These are phyloP conservation scores for Gossypium sturtianum DNA, from an alignment of 345 rosid genomes.

Conservation along the genomic window DNA sequence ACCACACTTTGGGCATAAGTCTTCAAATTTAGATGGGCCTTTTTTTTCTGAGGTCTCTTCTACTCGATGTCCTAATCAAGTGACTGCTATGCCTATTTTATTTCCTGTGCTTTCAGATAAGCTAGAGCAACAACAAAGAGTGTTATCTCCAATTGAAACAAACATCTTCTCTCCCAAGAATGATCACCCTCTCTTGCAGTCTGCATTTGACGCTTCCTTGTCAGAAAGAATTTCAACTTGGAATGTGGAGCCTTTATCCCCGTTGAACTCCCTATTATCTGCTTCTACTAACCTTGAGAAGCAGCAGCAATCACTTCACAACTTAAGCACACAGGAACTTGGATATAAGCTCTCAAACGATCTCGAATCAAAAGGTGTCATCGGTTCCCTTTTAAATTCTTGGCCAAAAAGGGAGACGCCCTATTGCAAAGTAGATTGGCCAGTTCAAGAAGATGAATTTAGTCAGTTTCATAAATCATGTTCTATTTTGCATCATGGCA, in stretches of 20 bases:
- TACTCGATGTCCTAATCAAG: constrained; percentile 34
- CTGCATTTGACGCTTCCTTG: constrained; percentile 34
- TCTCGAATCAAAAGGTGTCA: constrained; percentile 14
- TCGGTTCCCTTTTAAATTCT: constrained; percentile 30
- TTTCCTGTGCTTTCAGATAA: constrained; percentile 36
- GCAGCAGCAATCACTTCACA: constrained; percentile 33
- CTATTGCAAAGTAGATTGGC: constrained; percentile 37
- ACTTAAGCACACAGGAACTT: constrained; percentile 34
- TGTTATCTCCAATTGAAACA: constrained; percentile 37
- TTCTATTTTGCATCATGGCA: constrained; percentile 26
- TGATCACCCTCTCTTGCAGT: constrained; percentile 31
- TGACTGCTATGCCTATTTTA: constrained; percentile 22
- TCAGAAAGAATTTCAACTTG: constrained; percentile 45
- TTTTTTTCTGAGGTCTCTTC: constrained; percentile 34
- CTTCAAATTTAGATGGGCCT: constrained; percentile 40
- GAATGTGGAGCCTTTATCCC: constrained; percentile 38
- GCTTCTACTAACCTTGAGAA: constrained; percentile 35
- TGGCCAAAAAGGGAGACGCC: constrained; percentile 41
- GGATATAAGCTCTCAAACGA: constrained; percentile 18
- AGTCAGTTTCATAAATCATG: constrained; percentile 23
- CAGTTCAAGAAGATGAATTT: constrained; percentile 23
- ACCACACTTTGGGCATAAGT: constrained; percentile 10
- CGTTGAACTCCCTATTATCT: constrained; percentile 32
- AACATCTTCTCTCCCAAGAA: constrained; percentile 33
- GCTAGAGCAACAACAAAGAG: constrained; percentile 32